A percentile compares a stretch with the other conserved stretches of the same genome.
Conservation (phyloP, 1,284 basidiomycete genomes). For the Polyporus tsugae region DNA sequence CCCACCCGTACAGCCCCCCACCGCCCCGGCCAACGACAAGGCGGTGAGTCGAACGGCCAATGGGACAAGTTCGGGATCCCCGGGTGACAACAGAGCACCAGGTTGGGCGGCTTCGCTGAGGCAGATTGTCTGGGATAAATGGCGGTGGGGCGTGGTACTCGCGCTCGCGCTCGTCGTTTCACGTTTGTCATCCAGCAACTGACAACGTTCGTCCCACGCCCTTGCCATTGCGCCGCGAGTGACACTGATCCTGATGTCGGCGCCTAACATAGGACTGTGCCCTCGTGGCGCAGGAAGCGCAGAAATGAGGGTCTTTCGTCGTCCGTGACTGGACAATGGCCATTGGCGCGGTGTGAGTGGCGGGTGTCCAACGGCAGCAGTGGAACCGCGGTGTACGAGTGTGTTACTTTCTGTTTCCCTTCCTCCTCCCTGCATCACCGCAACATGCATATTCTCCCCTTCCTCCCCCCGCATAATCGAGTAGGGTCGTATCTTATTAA, state of each 20-base stretch:
- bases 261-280: not conserved
- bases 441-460: not conserved
- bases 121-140: constrained; percentile 80
- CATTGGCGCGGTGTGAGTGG: not conserved
- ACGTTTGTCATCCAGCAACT: constrained; percentile 52
- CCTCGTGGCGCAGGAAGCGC: not conserved
- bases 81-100: constrained; percentile 29
- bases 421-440: not conserved
- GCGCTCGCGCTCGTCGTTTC: constrained; percentile 79
- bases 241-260: constrained; percentile 9
- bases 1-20: constrained; percentile 3
- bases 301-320: constrained; percentile 8
- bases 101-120: constrained; percentile 66
- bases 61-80: constrained; percentile 18
- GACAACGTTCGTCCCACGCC: constrained; percentile 12
- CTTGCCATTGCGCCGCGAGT: not conserved
- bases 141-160: constrained; percentile 83
- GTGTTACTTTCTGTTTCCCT: not conserved
- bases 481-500: constrained; percentile 8
- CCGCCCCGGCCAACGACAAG: constrained; percentile 22
- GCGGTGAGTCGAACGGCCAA: constrained; percentile 28
- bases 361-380: not conserved
- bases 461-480: not conserved
- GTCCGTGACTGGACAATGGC: not conserved
- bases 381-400: not conserved